Conservation (phyloP, 208 protist genomes). For the Leptomonas seymouri region DNA sequence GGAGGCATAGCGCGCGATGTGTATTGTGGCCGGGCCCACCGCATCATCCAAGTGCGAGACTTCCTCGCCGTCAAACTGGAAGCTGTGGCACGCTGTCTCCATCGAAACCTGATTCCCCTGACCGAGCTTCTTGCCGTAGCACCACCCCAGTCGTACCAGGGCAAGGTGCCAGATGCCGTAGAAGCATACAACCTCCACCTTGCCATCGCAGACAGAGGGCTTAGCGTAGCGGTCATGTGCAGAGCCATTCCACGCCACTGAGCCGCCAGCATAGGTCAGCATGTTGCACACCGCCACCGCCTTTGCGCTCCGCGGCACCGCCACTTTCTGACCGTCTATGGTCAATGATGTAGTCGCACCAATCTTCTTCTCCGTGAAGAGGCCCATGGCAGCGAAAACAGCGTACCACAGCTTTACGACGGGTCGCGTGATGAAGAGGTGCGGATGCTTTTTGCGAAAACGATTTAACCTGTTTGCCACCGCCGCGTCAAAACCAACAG, state of each 20-base stretch:
- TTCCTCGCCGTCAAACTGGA: constrained; percentile 67
- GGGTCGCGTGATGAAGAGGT: constrained; percentile 43
- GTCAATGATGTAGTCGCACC: constrained; percentile 10
- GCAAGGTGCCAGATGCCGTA: constrained; percentile 65
- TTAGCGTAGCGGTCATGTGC: constrained; percentile 16
- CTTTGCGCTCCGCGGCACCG: constrained; percentile 47
- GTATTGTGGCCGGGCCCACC: not conserved
- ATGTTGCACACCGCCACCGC: constrained; percentile 63
- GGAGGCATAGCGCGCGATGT: constrained; percentile 10
- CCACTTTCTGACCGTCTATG: constrained; percentile 38
- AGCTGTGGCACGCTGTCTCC: constrained; percentile 22
- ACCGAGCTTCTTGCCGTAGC: constrained; percentile 49
- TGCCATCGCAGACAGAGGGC: constrained; percentile 45
- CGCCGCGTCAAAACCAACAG: constrained; percentile 63
- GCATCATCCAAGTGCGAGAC: constrained; percentile 1
- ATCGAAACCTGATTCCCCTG: constrained; percentile 48
- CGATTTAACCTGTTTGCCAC: constrained; percentile 43
- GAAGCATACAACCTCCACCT: constrained; percentile 50
- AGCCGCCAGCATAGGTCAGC: constrained; percentile 57
- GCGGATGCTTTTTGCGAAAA: constrained; percentile 41
- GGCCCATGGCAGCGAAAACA: constrained; percentile 38
- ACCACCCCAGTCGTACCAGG: constrained; percentile 45
- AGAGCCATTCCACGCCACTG: constrained; percentile 45
- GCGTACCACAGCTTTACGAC: constrained; percentile 74
- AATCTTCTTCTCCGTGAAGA: constrained; percentile 40